These are phyloP conservation scores for Sporisorium graminicola DNA, from an alignment of 1,284 basidiomycete genomes.

Conservation along the genomic window DNA sequence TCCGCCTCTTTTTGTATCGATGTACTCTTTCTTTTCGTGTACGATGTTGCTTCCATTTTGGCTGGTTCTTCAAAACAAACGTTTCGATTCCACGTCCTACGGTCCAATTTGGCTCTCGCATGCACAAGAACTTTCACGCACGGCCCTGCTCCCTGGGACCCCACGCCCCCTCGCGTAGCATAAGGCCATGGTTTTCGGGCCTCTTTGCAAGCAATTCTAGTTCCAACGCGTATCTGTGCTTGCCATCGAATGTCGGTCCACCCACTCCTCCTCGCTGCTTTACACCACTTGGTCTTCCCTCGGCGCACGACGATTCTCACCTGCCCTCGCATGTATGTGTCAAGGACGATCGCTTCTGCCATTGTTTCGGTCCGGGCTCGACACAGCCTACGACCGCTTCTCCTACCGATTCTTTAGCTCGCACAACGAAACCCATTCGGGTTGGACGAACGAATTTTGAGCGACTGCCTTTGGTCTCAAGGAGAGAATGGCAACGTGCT, in stretches of 20 bases:
- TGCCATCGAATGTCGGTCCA: background rate
- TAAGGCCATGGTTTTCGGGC: conserved; percentile 13
- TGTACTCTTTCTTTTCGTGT: conserved; percentile 29
- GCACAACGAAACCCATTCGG: background rate
- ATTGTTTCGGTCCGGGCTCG: background rate
- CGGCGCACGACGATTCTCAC: background rate
- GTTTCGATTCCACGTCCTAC: conserved; percentile 2
- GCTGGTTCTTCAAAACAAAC: conserved; percentile 25
- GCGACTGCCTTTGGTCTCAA: background rate
- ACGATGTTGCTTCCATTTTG: conserved; percentile 8
- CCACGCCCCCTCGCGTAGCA: background rate
- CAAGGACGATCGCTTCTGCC: background rate
- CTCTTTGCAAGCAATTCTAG: conserved; percentile 22
- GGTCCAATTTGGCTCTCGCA: conserved; percentile 5
- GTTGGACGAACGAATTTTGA: background rate
- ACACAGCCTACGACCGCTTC: background rate
- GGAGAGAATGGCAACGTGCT: background rate
- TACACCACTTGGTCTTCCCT: background rate
- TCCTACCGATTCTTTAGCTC: background rate
- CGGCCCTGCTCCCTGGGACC: conserved; percentile 1
- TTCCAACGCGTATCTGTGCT: conserved; percentile 13
- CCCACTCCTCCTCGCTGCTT: conserved; percentile 7
- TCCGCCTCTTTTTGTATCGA: background rate
- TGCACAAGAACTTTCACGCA: conserved; percentile 1
- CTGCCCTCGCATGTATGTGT: background rate